A percentile compares a stretch with the other conserved stretches of the same genome.
Conservation (phyloP, 2,329 filamentous ascomycete genomes). For the Onygenales sp. region DNA sequence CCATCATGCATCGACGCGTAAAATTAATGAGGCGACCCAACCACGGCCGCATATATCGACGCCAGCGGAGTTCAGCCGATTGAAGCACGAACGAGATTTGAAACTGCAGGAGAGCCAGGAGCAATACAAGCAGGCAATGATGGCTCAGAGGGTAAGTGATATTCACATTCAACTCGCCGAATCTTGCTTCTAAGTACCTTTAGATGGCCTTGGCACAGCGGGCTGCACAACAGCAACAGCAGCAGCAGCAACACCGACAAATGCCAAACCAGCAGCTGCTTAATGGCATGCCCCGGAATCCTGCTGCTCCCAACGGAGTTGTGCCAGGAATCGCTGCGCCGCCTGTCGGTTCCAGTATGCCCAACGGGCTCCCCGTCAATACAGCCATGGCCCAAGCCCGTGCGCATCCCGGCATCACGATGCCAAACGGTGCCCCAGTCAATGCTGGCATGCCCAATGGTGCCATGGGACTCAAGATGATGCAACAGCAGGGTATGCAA, state of each 20-base stretch:
- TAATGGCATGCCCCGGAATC: conserved; percentile 34
- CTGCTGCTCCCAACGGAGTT: conserved; percentile 24
- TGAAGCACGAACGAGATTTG: conserved; percentile 81
- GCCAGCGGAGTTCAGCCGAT: conserved; percentile 79
- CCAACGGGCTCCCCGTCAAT: conserved; percentile 15
- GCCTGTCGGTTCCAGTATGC: conserved; percentile 6
- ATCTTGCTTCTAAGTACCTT: conserved; percentile 9
- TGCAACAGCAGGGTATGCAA: conserved; percentile 48
- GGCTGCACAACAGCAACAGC: conserved; percentile 18
- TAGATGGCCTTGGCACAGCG: conserved; percentile 36
- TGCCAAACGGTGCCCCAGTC: conserved; percentile 33
- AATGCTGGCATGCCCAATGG: conserved; percentile 43
- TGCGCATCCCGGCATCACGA: conserved; percentile 30
- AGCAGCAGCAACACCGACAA: not conserved
- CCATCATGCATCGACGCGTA: conserved; percentile 68
- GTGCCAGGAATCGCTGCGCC: conserved; percentile 1
- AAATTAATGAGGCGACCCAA: conserved; percentile 61
- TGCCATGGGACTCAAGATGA: conserved; percentile 49
- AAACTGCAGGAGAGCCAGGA: conserved; percentile 48
- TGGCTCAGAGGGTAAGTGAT: conserved; percentile 41
- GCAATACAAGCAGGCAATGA: conserved; percentile 55
- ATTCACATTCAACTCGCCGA: conserved; percentile 2
- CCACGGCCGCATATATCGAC: conserved; percentile 56
- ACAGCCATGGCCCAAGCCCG: conserved; percentile 27
- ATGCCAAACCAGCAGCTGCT: conserved; percentile 30